These are phyloP conservation scores for Hymenotorrendiella dingleyae DNA, from an alignment of 2,329 filamentous ascomycete genomes.

Conservation along the genomic window DNA sequence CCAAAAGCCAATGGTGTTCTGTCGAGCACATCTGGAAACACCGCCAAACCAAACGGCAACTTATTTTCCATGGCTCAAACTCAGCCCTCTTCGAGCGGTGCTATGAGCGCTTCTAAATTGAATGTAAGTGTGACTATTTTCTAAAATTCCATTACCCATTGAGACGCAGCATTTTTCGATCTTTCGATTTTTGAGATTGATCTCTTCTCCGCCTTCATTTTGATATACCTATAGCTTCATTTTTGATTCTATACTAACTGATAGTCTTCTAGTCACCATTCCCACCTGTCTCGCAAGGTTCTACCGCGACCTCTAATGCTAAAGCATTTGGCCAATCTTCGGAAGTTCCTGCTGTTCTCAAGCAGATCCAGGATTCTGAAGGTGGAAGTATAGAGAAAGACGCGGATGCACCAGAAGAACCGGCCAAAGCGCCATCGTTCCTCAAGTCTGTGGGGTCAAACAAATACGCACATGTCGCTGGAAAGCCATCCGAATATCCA, in stretches of 20 bases:
- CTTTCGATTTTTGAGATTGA: too few species aligned
- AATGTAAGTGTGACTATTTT: neutral
- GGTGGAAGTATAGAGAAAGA: neutral
- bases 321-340: too few species aligned
- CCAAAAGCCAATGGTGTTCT: constrained; percentile 11
- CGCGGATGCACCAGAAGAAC: constrained; percentile 3
- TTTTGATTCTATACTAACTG: too few species aligned
- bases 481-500: constrained; percentile 2
- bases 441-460: constrained; percentile 1
- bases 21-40: neutral
- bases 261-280: too few species aligned
- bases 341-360: constrained; percentile 1
- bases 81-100: neutral
- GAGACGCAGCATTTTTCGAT: too few species aligned
- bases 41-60: neutral
- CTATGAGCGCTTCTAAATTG: neutral
- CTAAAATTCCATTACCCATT: neutral
- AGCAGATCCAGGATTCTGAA: neutral
- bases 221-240: too few species aligned
- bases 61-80: neutral
- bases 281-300: too few species aligned
- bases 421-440: neutral
- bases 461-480: neutral
- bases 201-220: too few species aligned
- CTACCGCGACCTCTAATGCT: too few species aligned